Percentiles rank a stretch among this genome's conserved stretches.
Evolutionary conservation across 176 grass and related monocot genomes (phyloP).

Genomic region (Alopecurus myosuroides): DNA sequence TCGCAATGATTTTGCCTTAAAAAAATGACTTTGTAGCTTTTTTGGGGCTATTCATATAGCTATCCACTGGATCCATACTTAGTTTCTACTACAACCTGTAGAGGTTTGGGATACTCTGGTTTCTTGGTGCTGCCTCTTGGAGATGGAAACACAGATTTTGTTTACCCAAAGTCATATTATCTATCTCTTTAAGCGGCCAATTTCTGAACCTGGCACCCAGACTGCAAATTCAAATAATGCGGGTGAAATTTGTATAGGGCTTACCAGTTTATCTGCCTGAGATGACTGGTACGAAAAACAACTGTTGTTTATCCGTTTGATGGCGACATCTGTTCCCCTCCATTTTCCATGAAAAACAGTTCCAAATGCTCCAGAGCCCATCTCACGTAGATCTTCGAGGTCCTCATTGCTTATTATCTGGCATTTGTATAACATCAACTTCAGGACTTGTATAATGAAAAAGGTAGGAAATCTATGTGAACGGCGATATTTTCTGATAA

Average conservation of each 20-base stretch:
- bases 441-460: background rate
- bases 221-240: conserved; percentile 11
- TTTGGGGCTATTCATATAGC: background rate
- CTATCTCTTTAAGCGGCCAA: background rate
- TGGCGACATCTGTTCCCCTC: conserved; percentile 93
- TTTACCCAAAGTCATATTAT: background rate
- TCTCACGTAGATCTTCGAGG: conserved; percentile 86
- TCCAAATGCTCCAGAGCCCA: conserved; percentile 87
- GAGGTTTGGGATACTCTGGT: background rate
- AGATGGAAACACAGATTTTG: background rate
- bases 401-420: conserved; percentile 89
- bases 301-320: conserved; percentile 92
- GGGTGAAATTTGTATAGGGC: conserved; percentile 1
- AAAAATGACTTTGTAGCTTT: background rate
- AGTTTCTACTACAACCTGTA: background rate
- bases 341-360: conserved; percentile 93
- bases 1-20: background rate
- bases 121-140: background rate
- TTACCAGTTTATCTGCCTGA: conserved; percentile 72
- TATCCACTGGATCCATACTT: background rate
- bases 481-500: background rate
- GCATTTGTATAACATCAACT: conserved; percentile 8
- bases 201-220: background rate
- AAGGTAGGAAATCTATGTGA: background rate
- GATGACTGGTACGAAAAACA: conserved; percentile 63